Evolutionary conservation across 2,329 filamentous ascomycete species (phyloP), one percentile per base, ranked within the genome.

Genomic region (Fusarium neocosmosporiellum): DNA sequence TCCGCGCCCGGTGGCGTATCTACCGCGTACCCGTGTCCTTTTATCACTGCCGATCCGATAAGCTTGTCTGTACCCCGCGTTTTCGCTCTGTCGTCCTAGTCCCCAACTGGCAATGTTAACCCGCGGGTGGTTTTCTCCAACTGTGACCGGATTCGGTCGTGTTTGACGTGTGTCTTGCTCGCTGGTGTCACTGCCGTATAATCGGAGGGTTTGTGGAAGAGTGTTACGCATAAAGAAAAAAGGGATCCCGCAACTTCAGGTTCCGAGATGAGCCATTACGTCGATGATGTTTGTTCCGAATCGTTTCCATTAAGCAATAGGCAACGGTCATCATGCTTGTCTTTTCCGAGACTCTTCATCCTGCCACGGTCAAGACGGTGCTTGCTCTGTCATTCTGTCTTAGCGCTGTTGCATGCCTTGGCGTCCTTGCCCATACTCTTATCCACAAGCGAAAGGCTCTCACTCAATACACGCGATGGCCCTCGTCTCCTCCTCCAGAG

Each of bases 21-120:
- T 59, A 36, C 41, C 58, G 18, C 9, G 63, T 69, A 46, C 41
- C 41, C 11, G 41, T 46, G 41, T 66, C 65, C 50, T 46, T 48
- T 62, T 58, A 69, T 73, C 71, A 73, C 67, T 33, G 68, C 33
- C 18, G 66, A 70, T 70, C 68, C 60, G 71, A 73, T 73, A 73
- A 73, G 59, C 39, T 31, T 61, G 54, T 46, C 57, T 59, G 46
- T 73, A 73, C 71, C 71, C 71, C 71, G 71, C 71, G 71, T 73
- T 63, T 50, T 33, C 37, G 33, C 59, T 58, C 46, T 27, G 2
- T 22, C 33, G 20, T 22, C 27, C 70, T 69, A 53, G 54, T 61
- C 60, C 70, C 18, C 54, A 73, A 68, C n/a, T 2, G 63, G 71
- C 53, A 60, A 73, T 74, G 71, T 73, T 73, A 73, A 62, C 71